Conservation (phyloP, 169 alveolate species). For the Eimeria sp. region DNA sequence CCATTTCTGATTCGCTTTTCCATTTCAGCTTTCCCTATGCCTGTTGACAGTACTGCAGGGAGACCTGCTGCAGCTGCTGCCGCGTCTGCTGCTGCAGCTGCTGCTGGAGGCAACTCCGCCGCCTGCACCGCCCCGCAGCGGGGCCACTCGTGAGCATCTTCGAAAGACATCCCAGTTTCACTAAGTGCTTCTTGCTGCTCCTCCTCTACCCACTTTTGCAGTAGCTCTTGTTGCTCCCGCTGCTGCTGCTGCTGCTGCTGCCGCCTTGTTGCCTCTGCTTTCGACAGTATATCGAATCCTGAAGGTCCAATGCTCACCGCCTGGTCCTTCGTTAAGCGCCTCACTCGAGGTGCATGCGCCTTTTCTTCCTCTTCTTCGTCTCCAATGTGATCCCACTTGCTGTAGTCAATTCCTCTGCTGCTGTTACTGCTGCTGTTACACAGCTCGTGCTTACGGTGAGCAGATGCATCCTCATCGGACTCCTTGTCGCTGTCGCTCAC, state of each 20-base stretch:
- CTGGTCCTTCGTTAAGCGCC: slow-evolving; percentile 65
- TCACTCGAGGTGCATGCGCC: slow-evolving; percentile 31
- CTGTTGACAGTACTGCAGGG: slow-evolving; percentile 3
- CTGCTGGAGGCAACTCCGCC: slow-evolving; percentile 44
- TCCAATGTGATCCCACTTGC: slow-evolving; percentile 60
- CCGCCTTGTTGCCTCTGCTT: slow-evolving; percentile 33
- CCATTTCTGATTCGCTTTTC: slow-evolving; percentile 57
- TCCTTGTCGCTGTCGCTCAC: slow-evolving; percentile 73
- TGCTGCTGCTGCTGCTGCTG: slow-evolving; percentile 28
- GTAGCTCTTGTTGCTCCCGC: slow-evolving; percentile 13
- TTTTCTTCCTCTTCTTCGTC: slow-evolving; percentile 45
- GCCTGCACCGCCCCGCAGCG: slow-evolving; percentile 71
- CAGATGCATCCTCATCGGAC: slow-evolving; percentile 14
- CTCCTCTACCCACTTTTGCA: slow-evolving; percentile 30
- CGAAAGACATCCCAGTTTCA: slow-evolving; percentile 54
- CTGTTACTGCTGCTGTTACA: slow-evolving; percentile 52
- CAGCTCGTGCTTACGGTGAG: neutral
- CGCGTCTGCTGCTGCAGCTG: slow-evolving; percentile 12
- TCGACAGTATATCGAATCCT: neutral
- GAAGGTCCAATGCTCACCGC: slow-evolving; percentile 70
- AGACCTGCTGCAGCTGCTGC: slow-evolving; percentile 57
- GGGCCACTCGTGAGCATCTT: slow-evolving; percentile 82
- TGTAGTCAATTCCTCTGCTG: slow-evolving; percentile 52
- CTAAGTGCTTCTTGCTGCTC: slow-evolving; percentile 37
- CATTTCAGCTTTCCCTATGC: neutral